Evolutionary conservation across 2,329 filamentous ascomycete genomes (phyloP).

Genomic region (Fusarium tjaetaba): DNA sequence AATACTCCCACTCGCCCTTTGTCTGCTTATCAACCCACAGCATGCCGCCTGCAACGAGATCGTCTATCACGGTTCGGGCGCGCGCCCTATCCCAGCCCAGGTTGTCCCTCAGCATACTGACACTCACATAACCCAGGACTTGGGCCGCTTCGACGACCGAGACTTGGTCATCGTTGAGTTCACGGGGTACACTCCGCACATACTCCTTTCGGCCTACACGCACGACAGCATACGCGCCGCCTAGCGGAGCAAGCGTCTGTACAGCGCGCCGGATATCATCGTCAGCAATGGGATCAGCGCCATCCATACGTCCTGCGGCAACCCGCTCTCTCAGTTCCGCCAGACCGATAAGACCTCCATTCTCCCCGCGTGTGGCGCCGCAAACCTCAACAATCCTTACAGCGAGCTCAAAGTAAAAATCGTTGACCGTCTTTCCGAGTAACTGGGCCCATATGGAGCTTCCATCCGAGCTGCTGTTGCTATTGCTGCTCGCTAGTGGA

Average conservation of each 20-base stretch:
- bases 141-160: constrained; percentile 92
- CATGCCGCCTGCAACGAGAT: constrained; percentile 87
- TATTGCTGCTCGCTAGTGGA: constrained; percentile 72
- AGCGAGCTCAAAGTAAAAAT: constrained; percentile 98
- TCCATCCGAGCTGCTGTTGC: constrained; percentile 55
- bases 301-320: constrained; percentile 76
- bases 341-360: constrained; percentile 90
- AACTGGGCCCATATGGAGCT: constrained; percentile 92
- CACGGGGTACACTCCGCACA: constrained; percentile 92
- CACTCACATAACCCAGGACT: constrained; percentile 87
- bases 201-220: constrained; percentile 85
- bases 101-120: constrained; percentile 89
- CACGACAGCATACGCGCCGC: constrained; percentile 86
- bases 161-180: constrained; percentile 93
- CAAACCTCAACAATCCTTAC: constrained; percentile 97
- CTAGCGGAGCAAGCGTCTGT: constrained; percentile 84
- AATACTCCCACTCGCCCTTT: constrained; percentile 86
- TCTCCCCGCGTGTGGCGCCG: constrained; percentile 84
- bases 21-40: constrained; percentile 93
- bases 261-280: constrained; percentile 94
- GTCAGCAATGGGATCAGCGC: constrained; percentile 83
- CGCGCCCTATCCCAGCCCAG: constrained; percentile 85
- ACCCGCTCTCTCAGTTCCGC: constrained; percentile 82
- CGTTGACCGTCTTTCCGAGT: constrained; percentile 89
- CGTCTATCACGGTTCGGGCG: constrained; percentile 89